These are phyloP conservation scores for Mycena sanguinolenta DNA, from an alignment of 768 basidiomycete species.

Conservation along the genomic window DNA sequence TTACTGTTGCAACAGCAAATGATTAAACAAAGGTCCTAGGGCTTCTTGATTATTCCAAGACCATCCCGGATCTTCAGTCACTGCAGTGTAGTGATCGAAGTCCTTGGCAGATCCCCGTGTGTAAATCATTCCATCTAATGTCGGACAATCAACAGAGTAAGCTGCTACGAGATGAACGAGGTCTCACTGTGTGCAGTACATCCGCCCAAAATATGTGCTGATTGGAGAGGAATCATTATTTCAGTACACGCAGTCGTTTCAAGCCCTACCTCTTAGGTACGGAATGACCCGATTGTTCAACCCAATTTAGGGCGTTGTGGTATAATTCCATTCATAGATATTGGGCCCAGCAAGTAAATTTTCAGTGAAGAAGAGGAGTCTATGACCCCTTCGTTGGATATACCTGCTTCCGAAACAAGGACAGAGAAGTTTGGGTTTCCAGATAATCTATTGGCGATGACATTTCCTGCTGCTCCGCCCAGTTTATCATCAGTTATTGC, in stretches of 20 bases:
- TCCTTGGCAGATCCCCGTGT: too few species aligned
- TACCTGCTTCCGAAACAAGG: conserved; percentile 44
- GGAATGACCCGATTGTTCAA: conserved; percentile 37
- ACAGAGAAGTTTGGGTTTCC: too few species aligned
- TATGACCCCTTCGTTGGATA: conserved; percentile 33
- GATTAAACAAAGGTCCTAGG: too few species aligned
- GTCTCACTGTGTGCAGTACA: too few species aligned
- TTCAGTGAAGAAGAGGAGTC: conserved; percentile 32
- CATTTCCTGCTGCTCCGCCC: conserved; percentile 47
- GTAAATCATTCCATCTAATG: neutral
- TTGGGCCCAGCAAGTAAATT: conserved; percentile 5
- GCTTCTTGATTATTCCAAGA: too few species aligned
- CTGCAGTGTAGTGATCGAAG: conserved; percentile 40
- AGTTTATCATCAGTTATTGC: neutral
- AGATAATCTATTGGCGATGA: too few species aligned
- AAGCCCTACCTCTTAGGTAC: conserved; percentile 34
- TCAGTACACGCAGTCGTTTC: neutral
- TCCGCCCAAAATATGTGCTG: too few species aligned
- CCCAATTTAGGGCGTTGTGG: too few species aligned
- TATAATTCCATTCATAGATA: conserved; percentile 44
- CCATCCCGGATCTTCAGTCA: conserved; percentile 44
- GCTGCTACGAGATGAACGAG: too few species aligned
- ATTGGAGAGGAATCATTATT: neutral
- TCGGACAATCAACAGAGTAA: too few species aligned
- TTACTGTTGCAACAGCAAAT: too few species aligned